Percentiles rank a stretch among this genome's conserved stretches.
Conservation (phyloP, 23 red algal species). For the Gracilaria domingensis region DNA sequence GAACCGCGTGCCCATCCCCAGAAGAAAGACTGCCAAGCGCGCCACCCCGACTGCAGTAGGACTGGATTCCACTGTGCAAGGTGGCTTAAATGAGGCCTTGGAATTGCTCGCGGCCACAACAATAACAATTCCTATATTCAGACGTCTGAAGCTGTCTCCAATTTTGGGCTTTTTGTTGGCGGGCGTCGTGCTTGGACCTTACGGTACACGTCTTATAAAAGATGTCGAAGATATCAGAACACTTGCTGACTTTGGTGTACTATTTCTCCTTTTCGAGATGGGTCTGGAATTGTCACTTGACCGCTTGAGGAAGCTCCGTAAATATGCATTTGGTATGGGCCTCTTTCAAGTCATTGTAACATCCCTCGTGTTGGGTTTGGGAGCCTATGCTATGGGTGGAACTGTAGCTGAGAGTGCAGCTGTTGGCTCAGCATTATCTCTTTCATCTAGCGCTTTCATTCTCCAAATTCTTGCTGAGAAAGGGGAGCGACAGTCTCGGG, state of each 20-base stretch:
- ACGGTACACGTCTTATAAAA: constrained; percentile 82
- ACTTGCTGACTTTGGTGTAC: constrained; percentile 94
- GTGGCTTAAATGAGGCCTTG: constrained; percentile 81
- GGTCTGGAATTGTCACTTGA: constrained; percentile 94
- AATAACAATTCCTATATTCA: constrained; percentile 92
- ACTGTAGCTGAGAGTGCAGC: constrained; percentile 75
- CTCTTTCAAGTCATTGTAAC: constrained; percentile 78
- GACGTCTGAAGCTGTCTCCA: constrained; percentile 85
- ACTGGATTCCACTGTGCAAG: constrained; percentile 50
- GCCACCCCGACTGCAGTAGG: background rate
- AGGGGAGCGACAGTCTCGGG: constrained; percentile 80
- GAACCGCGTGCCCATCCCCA: background rate
- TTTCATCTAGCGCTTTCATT: constrained; percentile 96
- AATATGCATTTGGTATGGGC: constrained; percentile 92
- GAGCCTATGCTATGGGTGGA: constrained; percentile 86
- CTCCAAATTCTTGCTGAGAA: constrained; percentile 91
- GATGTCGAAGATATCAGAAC: constrained; percentile 91
- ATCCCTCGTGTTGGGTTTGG: constrained; percentile 71
- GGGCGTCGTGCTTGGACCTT: constrained; percentile 87
- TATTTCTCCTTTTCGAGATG: constrained; percentile 99
- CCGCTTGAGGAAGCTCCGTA: constrained; percentile 85
- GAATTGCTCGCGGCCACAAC: constrained; percentile 88
- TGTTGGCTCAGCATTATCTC: constrained; percentile 83
- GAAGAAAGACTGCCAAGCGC: background rate
- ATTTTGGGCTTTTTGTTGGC: constrained; percentile 93